Conservation (phyloP, 2,329 filamentous ascomycete species). For the Rutstroemia sp. region DNA sequence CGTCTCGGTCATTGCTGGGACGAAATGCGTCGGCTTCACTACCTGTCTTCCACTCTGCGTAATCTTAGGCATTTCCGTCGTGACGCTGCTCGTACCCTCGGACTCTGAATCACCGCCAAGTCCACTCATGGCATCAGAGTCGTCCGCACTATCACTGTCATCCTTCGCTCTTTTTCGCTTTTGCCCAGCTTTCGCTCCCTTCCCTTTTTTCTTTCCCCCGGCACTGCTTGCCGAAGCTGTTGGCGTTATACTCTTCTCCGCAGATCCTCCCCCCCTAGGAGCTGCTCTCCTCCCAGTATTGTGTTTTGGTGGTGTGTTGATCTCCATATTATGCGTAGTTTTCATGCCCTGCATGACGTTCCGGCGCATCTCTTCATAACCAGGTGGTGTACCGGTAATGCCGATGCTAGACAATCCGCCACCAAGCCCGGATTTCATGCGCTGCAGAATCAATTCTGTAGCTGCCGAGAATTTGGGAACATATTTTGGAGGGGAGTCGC, state of each 20-base stretch:
- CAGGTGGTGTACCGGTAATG: slow-evolving; percentile 24
- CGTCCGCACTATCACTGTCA: slow-evolving; percentile 24
- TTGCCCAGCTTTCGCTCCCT: slow-evolving; percentile 17
- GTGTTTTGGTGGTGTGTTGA: slow-evolving; percentile 20
- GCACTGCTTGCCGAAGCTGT: slow-evolving; percentile 19
- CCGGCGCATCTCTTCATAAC: slow-evolving; percentile 31
- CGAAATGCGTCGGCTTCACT: slow-evolving; percentile 56
- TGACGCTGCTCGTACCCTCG: slow-evolving; percentile 36
- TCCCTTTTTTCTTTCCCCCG: slow-evolving; percentile 15
- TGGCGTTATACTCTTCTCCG: slow-evolving; percentile 10
- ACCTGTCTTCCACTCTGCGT: slow-evolving; percentile 72
- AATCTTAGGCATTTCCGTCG: slow-evolving; percentile 49
- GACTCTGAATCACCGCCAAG: slow-evolving; percentile 32
- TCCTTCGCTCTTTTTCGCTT: slow-evolving; percentile 28
- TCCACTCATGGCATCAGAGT: slow-evolving; percentile 27
- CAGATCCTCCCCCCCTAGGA: slow-evolving; percentile 6
- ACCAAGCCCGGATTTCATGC: slow-evolving; percentile 26
- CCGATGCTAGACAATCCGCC: slow-evolving; percentile 22
- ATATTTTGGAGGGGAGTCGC: slow-evolving; percentile 27
- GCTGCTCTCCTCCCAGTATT: slow-evolving; percentile 12
- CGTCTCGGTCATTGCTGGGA: slow-evolving; percentile 46
- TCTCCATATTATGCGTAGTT: slow-evolving; percentile 30
- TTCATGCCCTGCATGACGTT: slow-evolving; percentile 31
- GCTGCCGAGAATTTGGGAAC: slow-evolving; percentile 31
- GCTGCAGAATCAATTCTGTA: slow-evolving; percentile 32